Evolutionary conservation across 805 yeast species (phyloP).

Genomic region (Nakazawaea wickerhamii): DNA sequence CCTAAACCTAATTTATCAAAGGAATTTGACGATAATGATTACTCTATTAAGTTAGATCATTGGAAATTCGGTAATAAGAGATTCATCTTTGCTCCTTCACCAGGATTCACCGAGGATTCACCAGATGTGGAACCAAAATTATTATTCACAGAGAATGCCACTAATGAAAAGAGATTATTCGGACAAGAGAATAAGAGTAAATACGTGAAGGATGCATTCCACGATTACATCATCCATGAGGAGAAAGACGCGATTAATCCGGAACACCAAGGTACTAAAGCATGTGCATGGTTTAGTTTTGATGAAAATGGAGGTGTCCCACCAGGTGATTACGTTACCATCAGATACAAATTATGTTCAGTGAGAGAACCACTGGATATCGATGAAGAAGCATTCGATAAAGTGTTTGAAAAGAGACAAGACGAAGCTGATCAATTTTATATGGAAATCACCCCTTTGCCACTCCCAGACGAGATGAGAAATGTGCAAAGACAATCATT

Average conservation of each 20-base stretch:
- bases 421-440: constrained; percentile 91
- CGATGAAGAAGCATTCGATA: constrained; percentile 73
- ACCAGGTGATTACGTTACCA: constrained; percentile 80
- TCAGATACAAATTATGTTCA: constrained; percentile 59
- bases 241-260: constrained; percentile 64
- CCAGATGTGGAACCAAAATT: constrained; percentile 71
- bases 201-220: constrained; percentile 87
- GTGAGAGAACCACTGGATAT: constrained; percentile 30
- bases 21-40: constrained; percentile 32
- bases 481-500: constrained; percentile 89
- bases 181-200: constrained; percentile 51
- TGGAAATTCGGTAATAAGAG: constrained; percentile 63
- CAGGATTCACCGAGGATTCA: constrained; percentile 54
- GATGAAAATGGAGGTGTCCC: constrained; percentile 76
- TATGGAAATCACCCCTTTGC: constrained; percentile 83
- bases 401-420: constrained; percentile 60
- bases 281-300: constrained; percentile 79
- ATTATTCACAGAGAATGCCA: constrained; percentile 85
- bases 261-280: constrained; percentile 67
- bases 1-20: constrained; percentile 45
- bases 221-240: constrained; percentile 68
- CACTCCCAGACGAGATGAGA: constrained; percentile 72
- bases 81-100: constrained; percentile 76
- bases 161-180: constrained; percentile 67
- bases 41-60: constrained; percentile 56